Evolutionary conservation across 495 filamentous ascomycete genomes (phyloP).

Genomic region (Neurospora hispaniola): DNA sequence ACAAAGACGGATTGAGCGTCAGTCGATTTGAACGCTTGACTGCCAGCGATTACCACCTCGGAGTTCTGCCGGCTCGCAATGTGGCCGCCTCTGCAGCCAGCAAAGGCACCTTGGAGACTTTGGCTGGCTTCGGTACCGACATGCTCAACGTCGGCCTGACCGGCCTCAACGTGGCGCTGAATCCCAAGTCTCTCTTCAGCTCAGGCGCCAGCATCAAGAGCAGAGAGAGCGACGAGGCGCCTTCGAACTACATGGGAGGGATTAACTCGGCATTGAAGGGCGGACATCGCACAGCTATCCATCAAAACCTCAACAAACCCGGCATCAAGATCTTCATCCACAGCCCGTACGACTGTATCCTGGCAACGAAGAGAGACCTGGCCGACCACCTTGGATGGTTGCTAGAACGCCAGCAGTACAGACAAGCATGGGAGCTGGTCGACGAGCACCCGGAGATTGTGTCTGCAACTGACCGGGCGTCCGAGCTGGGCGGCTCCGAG

Average conservation of each 20-base stretch:
- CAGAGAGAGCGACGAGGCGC: conserved; percentile 45
- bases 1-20: conserved; percentile 69
- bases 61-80: conserved; percentile 65
- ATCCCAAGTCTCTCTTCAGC: conserved; percentile 73
- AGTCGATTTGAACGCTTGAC: conserved; percentile 76
- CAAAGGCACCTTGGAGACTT: conserved; percentile 56
- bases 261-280: conserved; percentile 12
- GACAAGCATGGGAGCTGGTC: conserved; percentile 78
- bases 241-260: conserved; percentile 5
- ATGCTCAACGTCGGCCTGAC: conserved; percentile 53
- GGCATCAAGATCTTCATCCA: conserved; percentile 93
- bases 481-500: neutral
- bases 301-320: conserved; percentile 42
- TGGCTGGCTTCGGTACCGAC: conserved; percentile 45
- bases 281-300: conserved; percentile 19
- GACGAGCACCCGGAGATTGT: conserved; percentile 74
- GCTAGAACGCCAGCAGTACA: conserved; percentile 63
- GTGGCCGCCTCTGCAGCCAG: conserved; percentile 51
- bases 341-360: conserved; percentile 88
- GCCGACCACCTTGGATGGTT: conserved; percentile 80
- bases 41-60: conserved; percentile 87
- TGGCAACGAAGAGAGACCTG: conserved; percentile 75
- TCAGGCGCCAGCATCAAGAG: conserved; percentile 78
- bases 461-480: conserved; percentile 26
- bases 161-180: conserved; percentile 68